Conservation (phyloP, 2,329 filamentous ascomycete genomes). For the Dactylellina haptotyla region DNA sequence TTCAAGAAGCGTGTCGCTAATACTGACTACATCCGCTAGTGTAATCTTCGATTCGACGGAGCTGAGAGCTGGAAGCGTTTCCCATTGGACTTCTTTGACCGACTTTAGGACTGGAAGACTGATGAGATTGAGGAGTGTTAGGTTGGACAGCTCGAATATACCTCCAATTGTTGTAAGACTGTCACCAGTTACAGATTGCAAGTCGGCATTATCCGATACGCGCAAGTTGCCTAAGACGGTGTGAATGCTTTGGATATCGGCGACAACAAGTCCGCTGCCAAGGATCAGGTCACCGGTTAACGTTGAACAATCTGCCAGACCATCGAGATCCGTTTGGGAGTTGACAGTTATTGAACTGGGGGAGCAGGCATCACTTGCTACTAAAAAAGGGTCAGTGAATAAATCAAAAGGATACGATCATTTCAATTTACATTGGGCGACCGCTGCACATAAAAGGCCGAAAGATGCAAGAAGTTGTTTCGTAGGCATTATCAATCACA, state of each 20-base stretch:
- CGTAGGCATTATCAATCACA: too few species aligned
- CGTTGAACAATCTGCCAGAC: background rate
- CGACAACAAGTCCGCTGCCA: background rate
- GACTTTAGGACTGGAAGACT: constrained; percentile 72
- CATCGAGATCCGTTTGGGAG: background rate
- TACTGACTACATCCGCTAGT: too few species aligned
- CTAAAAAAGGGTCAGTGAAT: too few species aligned
- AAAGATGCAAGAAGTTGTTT: too few species aligned
- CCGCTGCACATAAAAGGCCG: too few species aligned
- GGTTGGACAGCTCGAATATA: constrained; percentile 73
- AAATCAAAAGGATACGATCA: too few species aligned
- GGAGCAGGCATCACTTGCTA: too few species aligned
- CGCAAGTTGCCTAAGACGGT: background rate
- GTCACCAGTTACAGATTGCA: constrained; percentile 62
- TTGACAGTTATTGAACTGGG: background rate
- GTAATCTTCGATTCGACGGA: too few species aligned
- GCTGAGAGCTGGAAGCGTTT: background rate
- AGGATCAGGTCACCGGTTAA: background rate
- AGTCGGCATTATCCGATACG: background rate
- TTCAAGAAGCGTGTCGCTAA: too few species aligned
- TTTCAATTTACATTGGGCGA: too few species aligned
- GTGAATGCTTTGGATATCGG: background rate
- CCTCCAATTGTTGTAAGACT: constrained; percentile 74
- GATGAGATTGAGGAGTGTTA: constrained; percentile 75
- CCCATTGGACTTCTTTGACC: constrained; percentile 62